Base-by-base conservation (phyloP, 768 basidiomycete genomes). In the Lactarius hatsudake region DNA sequence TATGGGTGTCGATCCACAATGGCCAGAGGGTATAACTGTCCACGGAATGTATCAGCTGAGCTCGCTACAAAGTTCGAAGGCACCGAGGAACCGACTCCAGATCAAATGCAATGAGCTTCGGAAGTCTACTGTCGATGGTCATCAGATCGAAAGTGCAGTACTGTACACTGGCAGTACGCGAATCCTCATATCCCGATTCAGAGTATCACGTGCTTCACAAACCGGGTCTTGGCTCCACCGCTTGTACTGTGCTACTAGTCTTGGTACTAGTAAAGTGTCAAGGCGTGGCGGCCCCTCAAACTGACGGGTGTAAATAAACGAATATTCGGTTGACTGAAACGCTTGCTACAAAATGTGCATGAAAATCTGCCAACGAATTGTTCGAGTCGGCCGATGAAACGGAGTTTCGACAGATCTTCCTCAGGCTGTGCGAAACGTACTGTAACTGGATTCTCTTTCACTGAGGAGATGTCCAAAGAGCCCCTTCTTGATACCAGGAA, bases 1-100 rank as follows among this genome's bases (percentile, higher is more conserved):
- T 81, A 74, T 93, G 89, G 20, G 87, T 87, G 75, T 95, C 93
- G 61, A 94, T 88, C 93, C 92, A 94, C 18, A 94, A 79, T 65
- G 88, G 84, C 93, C 92, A 94, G 7, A 94, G 79, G 0, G 93
- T 94, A 75, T 90, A 94, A 73, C 92, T 93, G 68, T 42, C 8
- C 66, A 72, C 60, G 43, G 28, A 23, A 40, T 57, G 12, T 7
- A 45, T 17, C 62, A 62, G 43, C 32, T 13, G 61, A n/a, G 32
- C 30, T 66, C n/a, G 12, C 36, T 36, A 34, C 8, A 18, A 26
- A 60, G n/a, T 23, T 63, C 17, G 30, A 13, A 58, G 32, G 45
- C 32, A 30, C 38, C 30, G 62, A n/a, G 28, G 28, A 5, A 73
- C 84, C 60, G 75, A 93, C 88, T 94, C 93, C 18, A 94, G 78